Evolutionary conservation across 495 filamentous ascomycete genomes (phyloP).

Genomic region (Ramalina intermedia): DNA sequence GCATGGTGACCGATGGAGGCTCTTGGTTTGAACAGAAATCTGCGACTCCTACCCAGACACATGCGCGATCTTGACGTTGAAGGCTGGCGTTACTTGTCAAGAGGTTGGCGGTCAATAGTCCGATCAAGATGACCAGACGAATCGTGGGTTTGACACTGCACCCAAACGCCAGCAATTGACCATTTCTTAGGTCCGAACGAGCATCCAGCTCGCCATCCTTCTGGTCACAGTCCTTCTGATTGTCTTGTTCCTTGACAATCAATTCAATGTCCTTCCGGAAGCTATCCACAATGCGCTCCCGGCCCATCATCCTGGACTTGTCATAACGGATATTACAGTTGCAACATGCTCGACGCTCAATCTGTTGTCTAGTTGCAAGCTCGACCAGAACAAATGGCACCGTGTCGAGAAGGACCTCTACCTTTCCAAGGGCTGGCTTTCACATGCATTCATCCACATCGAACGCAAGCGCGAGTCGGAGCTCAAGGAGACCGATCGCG

Average conservation of each 20-base stretch:
- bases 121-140: slow-evolving; percentile 29
- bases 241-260: slow-evolving; percentile 65
- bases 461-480: slow-evolving; percentile 83
- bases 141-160: slow-evolving; percentile 22
- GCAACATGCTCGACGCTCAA: slow-evolving; percentile 61
- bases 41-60: too few relatives aligned
- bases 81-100: not conserved
- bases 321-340: slow-evolving; percentile 85
- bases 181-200: slow-evolving; percentile 51
- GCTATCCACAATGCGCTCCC: slow-evolving; percentile 71
- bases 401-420: slow-evolving; percentile 88
- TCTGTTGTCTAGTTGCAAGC: slow-evolving; percentile 61
- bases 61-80: not conserved
- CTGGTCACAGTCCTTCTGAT: slow-evolving; percentile 50
- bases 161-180: not conserved
- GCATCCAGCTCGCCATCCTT: slow-evolving; percentile 61
- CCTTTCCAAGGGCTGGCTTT: slow-evolving; percentile 55
- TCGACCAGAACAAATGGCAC: slow-evolving; percentile 64
- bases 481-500: slow-evolving; percentile 53
- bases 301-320: slow-evolving; percentile 60
- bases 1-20: not conserved
- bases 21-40: not conserved
- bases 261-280: slow-evolving; percentile 68
- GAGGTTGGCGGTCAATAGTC: not conserved
- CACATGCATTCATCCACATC: slow-evolving; percentile 71